These are phyloP conservation scores for Fagopyrum tataricum DNA, from an alignment of 148 eudicot species.

Conservation along the genomic window DNA sequence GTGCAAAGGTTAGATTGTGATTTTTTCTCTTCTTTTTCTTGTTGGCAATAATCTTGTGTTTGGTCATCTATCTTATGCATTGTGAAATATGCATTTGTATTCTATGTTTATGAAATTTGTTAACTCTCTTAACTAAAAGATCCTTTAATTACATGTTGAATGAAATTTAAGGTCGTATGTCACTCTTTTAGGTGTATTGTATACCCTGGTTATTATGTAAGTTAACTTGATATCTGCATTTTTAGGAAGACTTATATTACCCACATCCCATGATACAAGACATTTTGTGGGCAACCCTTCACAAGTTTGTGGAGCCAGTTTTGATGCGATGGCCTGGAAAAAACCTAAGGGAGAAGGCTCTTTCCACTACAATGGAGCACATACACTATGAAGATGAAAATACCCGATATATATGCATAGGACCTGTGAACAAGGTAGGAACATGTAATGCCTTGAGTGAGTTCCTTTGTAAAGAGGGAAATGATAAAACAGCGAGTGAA, in stretches of 20 bases:
- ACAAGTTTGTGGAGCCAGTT: conserved; percentile 76
- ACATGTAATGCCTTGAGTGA: background rate
- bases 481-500: background rate
- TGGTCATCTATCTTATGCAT: background rate
- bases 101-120: background rate
- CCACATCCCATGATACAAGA: conserved; percentile 90
- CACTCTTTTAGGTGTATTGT: background rate
- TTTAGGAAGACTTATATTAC: conserved; percentile 97
- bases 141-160: background rate
- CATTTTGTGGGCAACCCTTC: conserved; percentile 75
- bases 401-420: conserved; percentile 91
- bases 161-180: background rate
- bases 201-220: conserved; percentile 6
- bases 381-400: conserved; percentile 98
- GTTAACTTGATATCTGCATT: conserved; percentile 1
- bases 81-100: background rate
- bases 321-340: conserved; percentile 83
- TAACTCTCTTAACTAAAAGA: background rate
- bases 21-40: conserved; percentile 9
- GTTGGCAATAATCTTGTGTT: background rate
- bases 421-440: conserved; percentile 89
- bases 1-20: conserved; percentile 69
- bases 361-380: conserved; percentile 76
- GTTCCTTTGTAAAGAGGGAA: background rate
- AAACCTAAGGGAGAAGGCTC: conserved; percentile 78